Base-by-base conservation (phyloP, 2,329 filamentous ascomycete species). In the Bipolaris sorokiniana region DNA sequence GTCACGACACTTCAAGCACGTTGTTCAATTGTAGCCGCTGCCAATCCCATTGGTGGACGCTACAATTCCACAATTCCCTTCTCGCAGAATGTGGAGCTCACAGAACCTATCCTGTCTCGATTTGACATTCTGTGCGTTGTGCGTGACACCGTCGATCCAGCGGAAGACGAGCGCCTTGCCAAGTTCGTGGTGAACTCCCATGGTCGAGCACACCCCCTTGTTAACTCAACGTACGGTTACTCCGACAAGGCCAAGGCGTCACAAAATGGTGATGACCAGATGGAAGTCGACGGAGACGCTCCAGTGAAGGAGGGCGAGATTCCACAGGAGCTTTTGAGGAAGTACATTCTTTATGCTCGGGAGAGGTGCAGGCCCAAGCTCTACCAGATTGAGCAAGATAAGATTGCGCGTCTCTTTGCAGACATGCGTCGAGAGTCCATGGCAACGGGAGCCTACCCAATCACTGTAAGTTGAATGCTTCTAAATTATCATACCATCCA, bases 101-200 rank as follows among this genome's bases (percentile, higher is more conserved):
- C 95, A 0, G 95, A 99, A 77, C 95, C 95, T 48, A 99, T 99
- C 69, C 77, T 99, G 73, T 98, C 94, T 11, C 94, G 95, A 85
- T 99, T 99, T 75, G 95, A 99, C 66, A 96, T 99, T 64, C 85
- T 99, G 7, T 97, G 92, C 72, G 95, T 99, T 6, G 94, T 99
- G 15, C 88, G 95, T 47, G 95, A 99, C 74, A 96, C 92, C 0
- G 95, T 98, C 5, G 93, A 98, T 67, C 94, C 95, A 0, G 84
- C 80, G 13, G 93, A 98, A 76, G 95, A 99, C 67, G 95, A 98
- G 79, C 88, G 94, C 20, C 84, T 99, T 5, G 95, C 95, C 5
- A 90, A 89, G 53, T 99, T 99, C 76, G 96, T 99, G 48, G 92
- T 99, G 49, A 90, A 91, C 63, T 97, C 92, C 1, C 95, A 99